Conservation (phyloP, 2,329 filamentous ascomycete genomes). For the Orbilia oligospora region DNA sequence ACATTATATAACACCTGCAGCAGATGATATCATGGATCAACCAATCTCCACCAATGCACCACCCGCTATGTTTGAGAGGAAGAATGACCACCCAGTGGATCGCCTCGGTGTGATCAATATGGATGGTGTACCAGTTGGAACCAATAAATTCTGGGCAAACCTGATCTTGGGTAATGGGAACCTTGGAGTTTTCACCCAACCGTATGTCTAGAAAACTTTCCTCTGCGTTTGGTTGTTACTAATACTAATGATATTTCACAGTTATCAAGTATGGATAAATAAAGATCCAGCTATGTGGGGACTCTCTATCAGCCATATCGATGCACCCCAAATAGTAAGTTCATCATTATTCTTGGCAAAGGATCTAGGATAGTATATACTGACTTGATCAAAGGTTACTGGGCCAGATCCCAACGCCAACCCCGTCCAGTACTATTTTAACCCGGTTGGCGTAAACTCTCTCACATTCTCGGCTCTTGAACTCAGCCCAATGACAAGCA, state of each 20-base stretch:
- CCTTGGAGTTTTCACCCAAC: slow-evolving; percentile 48
- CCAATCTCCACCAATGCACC: slow-evolving; percentile 73
- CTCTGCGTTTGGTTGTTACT: background rate
- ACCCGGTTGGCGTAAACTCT: slow-evolving; percentile 85
- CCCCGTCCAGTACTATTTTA: slow-evolving; percentile 80
- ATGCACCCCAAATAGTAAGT: slow-evolving; percentile 75
- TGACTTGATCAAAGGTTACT: slow-evolving; percentile 66
- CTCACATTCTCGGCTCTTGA: slow-evolving; percentile 84
- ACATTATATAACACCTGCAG: background rate
- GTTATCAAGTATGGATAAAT: slow-evolving; percentile 79
- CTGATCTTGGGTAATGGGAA: slow-evolving; percentile 47
- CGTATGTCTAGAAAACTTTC: slow-evolving; percentile 72
- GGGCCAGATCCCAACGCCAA: slow-evolving; percentile 73
- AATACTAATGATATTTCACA: slow-evolving; percentile 76
- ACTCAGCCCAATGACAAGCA: slow-evolving; percentile 74
- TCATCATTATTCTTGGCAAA: background rate
- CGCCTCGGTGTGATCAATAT: slow-evolving; percentile 70
- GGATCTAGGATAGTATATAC: background rate
- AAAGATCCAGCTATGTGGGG: slow-evolving; percentile 81
- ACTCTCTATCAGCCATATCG: slow-evolving; percentile 81
- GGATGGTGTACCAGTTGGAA: slow-evolving; percentile 73
- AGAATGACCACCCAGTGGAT: slow-evolving; percentile 74
- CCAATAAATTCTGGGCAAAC: slow-evolving; percentile 76
- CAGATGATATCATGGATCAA: slow-evolving; percentile 42
- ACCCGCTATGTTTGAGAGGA: slow-evolving; percentile 69